These are phyloP conservation scores for Orbilia blumenaviensis DNA, from an alignment of 2,329 filamentous ascomycete genomes.

Conservation along the genomic window DNA sequence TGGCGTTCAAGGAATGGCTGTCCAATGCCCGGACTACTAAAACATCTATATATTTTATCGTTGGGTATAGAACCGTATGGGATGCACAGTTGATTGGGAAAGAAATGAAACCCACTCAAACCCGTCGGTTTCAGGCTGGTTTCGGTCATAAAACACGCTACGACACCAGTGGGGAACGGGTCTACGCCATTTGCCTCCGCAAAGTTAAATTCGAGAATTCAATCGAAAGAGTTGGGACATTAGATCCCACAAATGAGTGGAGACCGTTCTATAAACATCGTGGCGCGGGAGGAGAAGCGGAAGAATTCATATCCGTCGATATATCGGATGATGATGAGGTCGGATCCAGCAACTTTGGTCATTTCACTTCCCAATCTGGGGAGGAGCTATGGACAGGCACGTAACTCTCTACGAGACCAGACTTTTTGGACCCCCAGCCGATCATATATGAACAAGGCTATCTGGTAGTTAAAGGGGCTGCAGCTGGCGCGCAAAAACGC, in stretches of 20 bases:
- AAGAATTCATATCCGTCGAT: background rate
- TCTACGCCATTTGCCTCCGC: conserved; percentile 31
- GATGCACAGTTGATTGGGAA: conserved; percentile 30
- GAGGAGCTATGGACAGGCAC: background rate
- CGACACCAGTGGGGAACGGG: conserved; percentile 23
- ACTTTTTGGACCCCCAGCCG: too few species aligned
- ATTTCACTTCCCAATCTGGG: background rate
- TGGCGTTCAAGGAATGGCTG: background rate
- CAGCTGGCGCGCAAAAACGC: too few species aligned
- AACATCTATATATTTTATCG: conserved; percentile 23
- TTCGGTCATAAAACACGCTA: background rate
- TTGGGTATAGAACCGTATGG: conserved; percentile 24
- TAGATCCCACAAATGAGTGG: conserved; percentile 24
- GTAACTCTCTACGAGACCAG: too few species aligned
- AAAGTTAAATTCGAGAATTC: conserved; percentile 16
- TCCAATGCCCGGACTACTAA: background rate
- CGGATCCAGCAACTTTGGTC: background rate
- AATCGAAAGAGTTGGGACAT: background rate
- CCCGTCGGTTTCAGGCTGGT: background rate
- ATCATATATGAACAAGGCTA: too few species aligned
- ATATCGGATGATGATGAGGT: conserved; percentile 3
- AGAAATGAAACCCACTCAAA: background rate
- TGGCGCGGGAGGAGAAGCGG: background rate
- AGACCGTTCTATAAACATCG: conserved; percentile 2
- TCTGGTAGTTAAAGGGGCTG: too few species aligned